phyloP scores from a whole-genome alignment of 129 eudicot species.

The Saussurea involucrata region DNA sequence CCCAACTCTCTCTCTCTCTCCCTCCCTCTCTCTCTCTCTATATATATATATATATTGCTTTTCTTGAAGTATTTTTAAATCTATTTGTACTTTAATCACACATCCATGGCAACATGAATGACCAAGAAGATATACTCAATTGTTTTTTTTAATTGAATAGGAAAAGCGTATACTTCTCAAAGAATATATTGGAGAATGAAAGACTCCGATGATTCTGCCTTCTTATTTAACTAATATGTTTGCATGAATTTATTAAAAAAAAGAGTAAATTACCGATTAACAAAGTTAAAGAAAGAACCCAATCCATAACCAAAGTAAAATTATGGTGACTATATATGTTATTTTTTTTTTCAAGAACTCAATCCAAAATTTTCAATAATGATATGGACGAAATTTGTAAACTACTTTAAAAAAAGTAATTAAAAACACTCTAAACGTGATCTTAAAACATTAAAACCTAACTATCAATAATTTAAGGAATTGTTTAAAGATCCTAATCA shows the following conservation, averaged over 20 bases:
- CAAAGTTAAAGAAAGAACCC: too few species aligned
- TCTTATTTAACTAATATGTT: neutral
- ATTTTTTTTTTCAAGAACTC: too few species aligned
- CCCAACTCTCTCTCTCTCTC: too few species aligned
- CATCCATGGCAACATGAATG: neutral
- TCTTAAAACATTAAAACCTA: too few species aligned
- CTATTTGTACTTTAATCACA: neutral
- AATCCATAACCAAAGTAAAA: too few species aligned
- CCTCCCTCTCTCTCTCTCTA: too few species aligned
- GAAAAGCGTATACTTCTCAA: constrained; percentile 24
- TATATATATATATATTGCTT: neutral
- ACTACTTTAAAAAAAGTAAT: neutral
- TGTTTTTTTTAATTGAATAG: neutral
- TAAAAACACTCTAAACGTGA: too few species aligned
- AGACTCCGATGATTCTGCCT: constrained; percentile 50
- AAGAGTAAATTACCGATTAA: too few species aligned
- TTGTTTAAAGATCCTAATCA: neutral
- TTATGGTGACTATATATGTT: too few species aligned
- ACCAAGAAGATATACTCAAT: neutral
- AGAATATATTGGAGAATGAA: constrained; percentile 53
- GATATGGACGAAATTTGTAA: too few species aligned
- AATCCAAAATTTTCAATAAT: too few species aligned
- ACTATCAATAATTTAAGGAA: neutral
- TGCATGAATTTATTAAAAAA: neutral
- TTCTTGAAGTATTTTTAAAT: neutral